phyloP scores from a whole-genome alignment of 352 stramenopile genomes.

The Globisporangium camurandrum region DNA sequence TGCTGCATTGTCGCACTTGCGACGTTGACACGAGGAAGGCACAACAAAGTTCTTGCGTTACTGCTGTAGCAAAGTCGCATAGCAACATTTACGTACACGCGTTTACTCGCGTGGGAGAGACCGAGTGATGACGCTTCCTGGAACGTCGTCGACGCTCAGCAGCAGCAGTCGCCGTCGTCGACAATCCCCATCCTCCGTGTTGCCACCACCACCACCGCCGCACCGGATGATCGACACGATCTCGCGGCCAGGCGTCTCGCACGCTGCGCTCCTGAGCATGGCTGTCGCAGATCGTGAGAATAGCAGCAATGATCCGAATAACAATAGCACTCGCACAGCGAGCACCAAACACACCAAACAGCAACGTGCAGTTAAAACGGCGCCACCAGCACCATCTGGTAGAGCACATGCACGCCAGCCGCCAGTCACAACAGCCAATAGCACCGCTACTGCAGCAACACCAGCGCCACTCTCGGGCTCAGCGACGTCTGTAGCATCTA shows the following conservation, averaged over 20 bases:
- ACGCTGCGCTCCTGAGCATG: slow-evolving; percentile 4
- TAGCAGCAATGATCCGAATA: slow-evolving; percentile 2
- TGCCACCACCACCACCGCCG: slow-evolving; percentile 4
- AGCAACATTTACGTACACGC: no score
- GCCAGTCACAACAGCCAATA: background rate
- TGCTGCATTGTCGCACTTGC: no score
- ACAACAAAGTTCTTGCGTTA: no score
- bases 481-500: no score
- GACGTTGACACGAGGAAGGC: no score
- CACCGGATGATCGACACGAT: slow-evolving; percentile 41
- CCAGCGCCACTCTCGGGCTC: no score
- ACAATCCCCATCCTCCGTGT: no score
- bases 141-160: no score
- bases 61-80: no score
- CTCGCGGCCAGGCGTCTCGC: slow-evolving; percentile 26
- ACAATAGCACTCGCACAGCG: background rate
- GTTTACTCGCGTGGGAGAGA: no score
- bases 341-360: slow-evolving; percentile 2
- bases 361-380: background rate
- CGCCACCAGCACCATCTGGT: background rate
- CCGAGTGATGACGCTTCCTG: no score
- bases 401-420: background rate
- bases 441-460: background rate
- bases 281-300: background rate
- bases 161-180: no score